Evolutionary conservation across 306 rosid species (phyloP).

Genomic region (Canavalia gladiata): DNA sequence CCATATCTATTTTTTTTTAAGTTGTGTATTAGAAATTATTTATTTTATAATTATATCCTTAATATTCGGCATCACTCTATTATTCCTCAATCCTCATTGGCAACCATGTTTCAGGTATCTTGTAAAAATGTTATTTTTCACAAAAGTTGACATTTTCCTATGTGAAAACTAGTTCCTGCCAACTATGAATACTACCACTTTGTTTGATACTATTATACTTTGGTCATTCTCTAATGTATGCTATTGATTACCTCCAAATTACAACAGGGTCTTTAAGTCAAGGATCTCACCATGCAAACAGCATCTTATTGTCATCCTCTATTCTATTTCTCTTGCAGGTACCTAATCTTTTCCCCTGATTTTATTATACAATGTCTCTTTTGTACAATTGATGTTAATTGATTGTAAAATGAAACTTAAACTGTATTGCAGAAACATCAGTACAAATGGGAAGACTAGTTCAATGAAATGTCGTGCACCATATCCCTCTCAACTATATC

Average conservation of each 20-base stretch:
- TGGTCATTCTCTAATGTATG: background rate
- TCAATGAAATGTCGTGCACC: slow-evolving; percentile 51
- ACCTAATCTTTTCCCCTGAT: slow-evolving; percentile 30
- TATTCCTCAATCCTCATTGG: no score
- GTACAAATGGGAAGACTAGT: slow-evolving; percentile 45
- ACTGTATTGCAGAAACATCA: slow-evolving; percentile 60
- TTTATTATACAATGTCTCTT: background rate
- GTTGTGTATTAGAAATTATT: no score
- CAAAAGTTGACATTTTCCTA: background rate
- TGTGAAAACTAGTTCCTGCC: background rate
- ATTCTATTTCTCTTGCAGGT: slow-evolving; percentile 62
- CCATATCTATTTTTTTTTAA: no score
- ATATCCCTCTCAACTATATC: slow-evolving; percentile 47
- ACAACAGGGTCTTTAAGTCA: slow-evolving; percentile 26
- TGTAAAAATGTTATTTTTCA: background rate
- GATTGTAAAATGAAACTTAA: slow-evolving; percentile 25
- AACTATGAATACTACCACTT: background rate
- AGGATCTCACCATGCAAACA: slow-evolving; percentile 57
- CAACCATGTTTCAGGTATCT: no score
- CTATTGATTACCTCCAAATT: slow-evolving; percentile 45
- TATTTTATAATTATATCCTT: no score
- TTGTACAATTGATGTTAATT: slow-evolving; percentile 26
- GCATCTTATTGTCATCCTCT: slow-evolving; percentile 50
- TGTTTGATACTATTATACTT: background rate
- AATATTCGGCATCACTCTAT: no score